Conservation (phyloP, 352 stramenopile genomes). For the Pythium chondricola region DNA sequence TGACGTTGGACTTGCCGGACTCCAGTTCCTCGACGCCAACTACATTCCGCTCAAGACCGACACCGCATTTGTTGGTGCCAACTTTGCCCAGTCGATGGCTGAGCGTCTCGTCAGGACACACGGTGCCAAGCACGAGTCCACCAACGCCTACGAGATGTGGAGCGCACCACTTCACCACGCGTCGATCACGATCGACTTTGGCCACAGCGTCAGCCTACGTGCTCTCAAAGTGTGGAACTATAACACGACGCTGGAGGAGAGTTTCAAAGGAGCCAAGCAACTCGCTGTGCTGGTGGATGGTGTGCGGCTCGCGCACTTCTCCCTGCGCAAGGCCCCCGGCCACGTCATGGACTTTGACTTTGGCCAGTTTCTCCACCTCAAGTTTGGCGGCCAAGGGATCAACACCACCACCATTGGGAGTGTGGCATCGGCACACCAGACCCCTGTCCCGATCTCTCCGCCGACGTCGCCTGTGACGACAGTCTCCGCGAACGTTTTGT, state of each 20-base stretch:
- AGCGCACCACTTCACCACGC: slow-evolving; percentile 32
- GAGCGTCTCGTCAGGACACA: slow-evolving; percentile 31
- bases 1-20: slow-evolving; percentile 48
- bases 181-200: slow-evolving; percentile 33
- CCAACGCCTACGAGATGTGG: slow-evolving; percentile 56
- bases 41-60: slow-evolving; percentile 37
- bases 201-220: slow-evolving; percentile 30
- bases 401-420: background rate
- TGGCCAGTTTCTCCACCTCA: slow-evolving; percentile 68
- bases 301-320: slow-evolving; percentile 34
- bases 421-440: background rate
- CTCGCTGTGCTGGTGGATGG: slow-evolving; percentile 50
- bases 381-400: background rate
- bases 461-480: too few species aligned
- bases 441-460: too few species aligned
- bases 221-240: slow-evolving; percentile 78
- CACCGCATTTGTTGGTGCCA: slow-evolving; percentile 24
- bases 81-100: slow-evolving; percentile 25
- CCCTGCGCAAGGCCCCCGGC: slow-evolving; percentile 74
- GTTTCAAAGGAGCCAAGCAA: slow-evolving; percentile 67
- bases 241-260: slow-evolving; percentile 71
- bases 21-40: slow-evolving; percentile 57
- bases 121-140: slow-evolving; percentile 45
- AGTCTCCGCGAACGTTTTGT: slow-evolving; percentile 6
- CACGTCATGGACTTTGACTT: slow-evolving; percentile 81